Evolutionary conservation across 805 yeast genomes (phyloP), one percentile per base, ranked within the genome.

Genomic region (Isabelozyma heimii): DNA sequence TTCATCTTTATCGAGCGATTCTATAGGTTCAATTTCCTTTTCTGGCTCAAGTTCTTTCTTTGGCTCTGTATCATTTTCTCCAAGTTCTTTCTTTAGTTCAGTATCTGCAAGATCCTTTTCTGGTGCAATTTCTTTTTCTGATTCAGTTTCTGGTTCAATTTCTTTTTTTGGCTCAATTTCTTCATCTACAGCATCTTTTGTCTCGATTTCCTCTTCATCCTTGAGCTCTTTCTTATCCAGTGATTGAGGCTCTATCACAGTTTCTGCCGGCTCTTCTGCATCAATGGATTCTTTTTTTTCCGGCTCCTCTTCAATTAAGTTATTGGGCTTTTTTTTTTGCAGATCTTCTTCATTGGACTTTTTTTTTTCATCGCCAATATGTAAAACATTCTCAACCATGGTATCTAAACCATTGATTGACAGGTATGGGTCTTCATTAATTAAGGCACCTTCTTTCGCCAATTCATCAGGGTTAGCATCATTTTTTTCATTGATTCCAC

Each of bases 371-470:
- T 40, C 52, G 17, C 63, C 69, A 17, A 59, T 52, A 44, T 61
- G 69, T 57, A 79, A 67, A n/a, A 80, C 81, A 41, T 66, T 69
- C 47, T 72, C 72, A 44, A 79, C 73, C 59, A 81, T 79, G 42
- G 69, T 73, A 54, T 80, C 84, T 47, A 80, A 70, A 46, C 72
- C 75, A 35, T 74, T 73, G 51, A 77, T 72, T 44, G 72, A 76
- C 5, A 73, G 68, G 52, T 73, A 79, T 1, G 77, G 76, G 44
- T 80, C 84, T 52, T 76, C 83, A 40, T 66, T 63, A 30, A 77
- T 65, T 48, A 83, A 66, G 0, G 83, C 88, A 42, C 87, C 88
- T 56, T 80, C 87, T 47, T 73, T 66, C 35, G 71, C 76, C 53
- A 83, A 70, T 42, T 76, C 82, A 1, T 52, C 48, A 12, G 67